Evolutionary conservation across 2,329 filamentous ascomycete species (phyloP).

Genomic region (Septoria petroselini): DNA sequence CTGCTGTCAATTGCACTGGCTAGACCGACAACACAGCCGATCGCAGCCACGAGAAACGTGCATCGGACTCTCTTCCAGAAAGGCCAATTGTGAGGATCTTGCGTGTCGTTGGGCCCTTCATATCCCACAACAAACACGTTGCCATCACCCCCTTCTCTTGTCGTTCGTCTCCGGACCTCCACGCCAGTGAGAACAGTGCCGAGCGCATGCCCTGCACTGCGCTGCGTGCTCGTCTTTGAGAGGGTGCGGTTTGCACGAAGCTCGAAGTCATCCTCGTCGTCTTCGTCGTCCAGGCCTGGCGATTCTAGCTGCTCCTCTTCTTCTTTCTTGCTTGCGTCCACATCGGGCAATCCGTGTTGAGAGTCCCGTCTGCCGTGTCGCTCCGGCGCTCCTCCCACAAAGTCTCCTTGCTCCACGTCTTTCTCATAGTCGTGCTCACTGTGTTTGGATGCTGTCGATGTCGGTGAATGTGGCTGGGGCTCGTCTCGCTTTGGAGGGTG

Average conservation of each 20-base stretch:
- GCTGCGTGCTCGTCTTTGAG: conserved; percentile 33
- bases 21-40: conserved; percentile 52
- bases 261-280: conserved; percentile 28
- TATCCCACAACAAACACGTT: conserved; percentile 43
- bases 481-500: background rate
- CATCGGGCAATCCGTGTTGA: background rate
- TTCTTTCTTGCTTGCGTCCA: conserved; percentile 15
- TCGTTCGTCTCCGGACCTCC: conserved; percentile 37
- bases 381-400: background rate
- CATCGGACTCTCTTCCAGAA: conserved; percentile 32
- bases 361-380: background rate
- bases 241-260: conserved; percentile 26
- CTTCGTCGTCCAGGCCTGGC: conserved; percentile 16
- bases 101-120: conserved; percentile 38
- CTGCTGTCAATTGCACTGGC: conserved; percentile 55
- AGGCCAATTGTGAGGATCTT: conserved; percentile 42
- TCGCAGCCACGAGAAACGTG: conserved; percentile 39
- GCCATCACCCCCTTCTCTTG: conserved; percentile 39
- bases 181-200: conserved; percentile 40
- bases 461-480: conserved; percentile 10
- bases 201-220: conserved; percentile 36
- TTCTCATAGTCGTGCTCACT: conserved; percentile 28
- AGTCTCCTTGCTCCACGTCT: conserved; percentile 19
- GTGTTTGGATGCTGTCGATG: conserved; percentile 20
- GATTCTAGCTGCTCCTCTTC: conserved; percentile 19